phyloP scores from a whole-genome alignment of 2,329 filamentous ascomycete genomes.

The Periglandula ipomoeae region DNA sequence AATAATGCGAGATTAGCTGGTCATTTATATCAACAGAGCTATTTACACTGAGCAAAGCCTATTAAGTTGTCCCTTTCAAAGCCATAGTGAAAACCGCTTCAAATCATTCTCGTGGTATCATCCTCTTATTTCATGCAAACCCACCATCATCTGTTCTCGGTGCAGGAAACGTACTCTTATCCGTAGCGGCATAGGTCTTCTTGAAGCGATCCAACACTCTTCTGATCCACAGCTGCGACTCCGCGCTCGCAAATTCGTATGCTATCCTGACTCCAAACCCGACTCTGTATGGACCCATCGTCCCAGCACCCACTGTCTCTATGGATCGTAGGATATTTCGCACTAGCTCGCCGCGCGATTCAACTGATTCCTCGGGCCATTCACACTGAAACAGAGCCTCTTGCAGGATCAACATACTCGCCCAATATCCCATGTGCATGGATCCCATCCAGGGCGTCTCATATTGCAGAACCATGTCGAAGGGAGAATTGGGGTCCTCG shows the following conservation, averaged over 20 bases:
- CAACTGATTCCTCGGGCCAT: constrained; percentile 16
- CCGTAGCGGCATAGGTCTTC: constrained; percentile 24
- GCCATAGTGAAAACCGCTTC: too few species aligned
- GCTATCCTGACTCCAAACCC: constrained; percentile 28
- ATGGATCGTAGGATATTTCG: constrained; percentile 27
- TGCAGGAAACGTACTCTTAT: constrained; percentile 18
- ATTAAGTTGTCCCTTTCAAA: too few species aligned
- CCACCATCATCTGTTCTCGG: constrained; percentile 13
- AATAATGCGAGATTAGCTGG: not conserved
- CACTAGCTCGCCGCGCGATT: constrained; percentile 18
- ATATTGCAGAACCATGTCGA: constrained; percentile 23
- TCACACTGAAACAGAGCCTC: constrained; percentile 26
- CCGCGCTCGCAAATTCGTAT: constrained; percentile 27
- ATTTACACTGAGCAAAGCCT: too few species aligned
- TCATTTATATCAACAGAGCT: too few species aligned
- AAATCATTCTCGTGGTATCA: not conserved
- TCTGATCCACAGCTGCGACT: constrained; percentile 26
- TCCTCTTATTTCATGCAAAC: not conserved
- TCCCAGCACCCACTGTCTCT: constrained; percentile 26
- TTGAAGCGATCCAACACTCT: constrained; percentile 21
- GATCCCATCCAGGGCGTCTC: constrained; percentile 24
- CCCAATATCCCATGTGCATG: constrained; percentile 28
- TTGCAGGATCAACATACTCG: constrained; percentile 30
- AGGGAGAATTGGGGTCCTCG: constrained; percentile 22
- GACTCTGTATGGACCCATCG: constrained; percentile 29